Percentiles rank a stretch among this genome's conserved stretches.
Conservation (phyloP, 176 grass and related monocot species). For the Juncus effusus region DNA sequence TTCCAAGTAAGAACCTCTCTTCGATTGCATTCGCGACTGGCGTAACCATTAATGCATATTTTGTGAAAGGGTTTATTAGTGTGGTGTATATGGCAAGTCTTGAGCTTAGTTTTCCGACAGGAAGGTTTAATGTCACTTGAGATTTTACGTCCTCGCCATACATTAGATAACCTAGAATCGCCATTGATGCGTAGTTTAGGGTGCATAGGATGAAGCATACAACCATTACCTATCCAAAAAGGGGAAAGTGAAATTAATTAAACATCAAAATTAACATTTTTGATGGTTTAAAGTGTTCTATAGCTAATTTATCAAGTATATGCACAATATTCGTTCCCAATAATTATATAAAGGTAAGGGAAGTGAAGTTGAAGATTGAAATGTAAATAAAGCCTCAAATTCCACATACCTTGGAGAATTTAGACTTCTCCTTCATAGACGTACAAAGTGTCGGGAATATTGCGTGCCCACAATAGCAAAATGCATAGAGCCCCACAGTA, state of each 20-base stretch:
- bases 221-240: slow-evolving; percentile 42
- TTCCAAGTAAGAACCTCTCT: slow-evolving; percentile 33
- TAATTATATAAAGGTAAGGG: too few species aligned
- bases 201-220: slow-evolving; percentile 63
- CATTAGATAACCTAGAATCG: slow-evolving; percentile 73
- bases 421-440: slow-evolving; percentile 68
- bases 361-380: too few species aligned
- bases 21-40: slow-evolving; percentile 55
- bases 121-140: slow-evolving; percentile 74
- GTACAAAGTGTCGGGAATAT: slow-evolving; percentile 70
- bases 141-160: slow-evolving; percentile 50
- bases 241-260: not conserved
- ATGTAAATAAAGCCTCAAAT: not conserved
- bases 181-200: slow-evolving; percentile 58
- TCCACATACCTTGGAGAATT: slow-evolving; percentile 53
- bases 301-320: too few species aligned
- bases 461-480: slow-evolving; percentile 83
- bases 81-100: slow-evolving; percentile 76
- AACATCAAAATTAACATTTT: not conserved
- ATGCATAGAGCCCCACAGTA: slow-evolving; percentile 57
- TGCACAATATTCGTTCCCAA: too few species aligned
- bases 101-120: slow-evolving; percentile 46
- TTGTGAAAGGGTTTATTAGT: slow-evolving; percentile 64
- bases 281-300: not conserved
- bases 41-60: slow-evolving; percentile 59